Base-by-base conservation (phyloP, 345 rosid genomes). In the Acer campestre region DNA sequence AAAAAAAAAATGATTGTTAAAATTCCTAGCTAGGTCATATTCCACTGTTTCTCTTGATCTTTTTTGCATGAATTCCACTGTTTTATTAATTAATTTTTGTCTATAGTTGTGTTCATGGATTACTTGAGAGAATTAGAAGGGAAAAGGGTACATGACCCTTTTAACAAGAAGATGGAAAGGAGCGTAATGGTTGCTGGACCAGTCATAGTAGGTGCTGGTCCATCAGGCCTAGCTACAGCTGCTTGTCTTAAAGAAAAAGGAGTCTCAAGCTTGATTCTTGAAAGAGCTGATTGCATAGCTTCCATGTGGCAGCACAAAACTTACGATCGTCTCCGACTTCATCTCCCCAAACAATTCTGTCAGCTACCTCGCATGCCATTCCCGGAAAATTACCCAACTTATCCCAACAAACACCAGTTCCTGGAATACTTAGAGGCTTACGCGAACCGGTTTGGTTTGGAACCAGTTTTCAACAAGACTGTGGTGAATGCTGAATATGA, bases 251-350 rank as follows among this genome's bases (percentile, higher is more conserved):
- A 85, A 71, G 80, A 86, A 14, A 87, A 76, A 77, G 90, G 88
- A 16, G 74, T 95, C 16, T 84, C 89, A 0, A 77, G 89, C 78
- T 77, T 91, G 85, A 89, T 93, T 75, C 91, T 95, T 3, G 98
- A 95, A 76, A 86, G 87, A 74, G 84, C 84, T 13, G 68, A 79
- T 77, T 89, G 97, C 62, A 82, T 95, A 75, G 98, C 94, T 22
- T 90, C 98, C 20, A 70, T 93, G 42, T 95, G 98, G 98, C 80
- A 92, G 59, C 85, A 69, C 75, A 93, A 88, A 77, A 93, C 98
- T 71, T 95, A 95, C 18, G 97, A 93, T 77, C 97, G 98, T 75
- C 97, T 95, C 48, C 84, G 92, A 17, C 92, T 95, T 75, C 98
- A 93, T 78, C 94, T 93, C n/a, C 98, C 98, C 0, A 95, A 93